Percentiles rank a stretch among this genome's conserved stretches.
phyloP scores from a whole-genome alignment of 768 basidiomycete species.

The Auriscalpium microsporum region DNA sequence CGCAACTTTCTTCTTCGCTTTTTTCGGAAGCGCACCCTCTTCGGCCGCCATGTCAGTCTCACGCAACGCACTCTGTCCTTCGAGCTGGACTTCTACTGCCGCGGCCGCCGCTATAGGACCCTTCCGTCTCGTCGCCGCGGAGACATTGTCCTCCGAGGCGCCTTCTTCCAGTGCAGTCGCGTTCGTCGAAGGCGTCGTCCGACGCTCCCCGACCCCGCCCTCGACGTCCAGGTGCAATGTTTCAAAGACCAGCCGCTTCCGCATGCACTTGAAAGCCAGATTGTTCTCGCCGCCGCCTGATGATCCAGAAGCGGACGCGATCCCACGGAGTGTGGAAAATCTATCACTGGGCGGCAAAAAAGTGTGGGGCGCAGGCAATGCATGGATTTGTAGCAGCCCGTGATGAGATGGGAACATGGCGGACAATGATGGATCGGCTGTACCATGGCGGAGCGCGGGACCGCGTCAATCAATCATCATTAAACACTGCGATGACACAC shows the following conservation, averaged over 20 bases:
- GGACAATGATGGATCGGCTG: slow-evolving; percentile 72
- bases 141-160: slow-evolving; percentile 5
- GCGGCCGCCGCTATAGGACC: not conserved
- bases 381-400: slow-evolving; percentile 73
- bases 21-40: slow-evolving; percentile 30
- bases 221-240: slow-evolving; percentile 84
- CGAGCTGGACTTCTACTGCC: slow-evolving; percentile 35
- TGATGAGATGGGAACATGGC: slow-evolving; percentile 76
- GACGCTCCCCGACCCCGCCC: slow-evolving; percentile 73
- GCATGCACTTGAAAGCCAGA: slow-evolving; percentile 85
- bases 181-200: slow-evolving; percentile 44
- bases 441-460: not conserved
- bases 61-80: slow-evolving; percentile 17
- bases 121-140: slow-evolving; percentile 9
- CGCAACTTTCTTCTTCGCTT: slow-evolving; percentile 58
- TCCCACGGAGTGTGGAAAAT: slow-evolving; percentile 75
- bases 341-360: slow-evolving; percentile 74
- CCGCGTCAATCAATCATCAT: not conserved
- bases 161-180: slow-evolving; percentile 15
- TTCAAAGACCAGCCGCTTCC: slow-evolving; percentile 83
- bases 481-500: slow-evolving; percentile 19
- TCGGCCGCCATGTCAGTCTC: slow-evolving; percentile 4
- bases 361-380: slow-evolving; percentile 66
- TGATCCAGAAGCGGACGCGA: slow-evolving; percentile 45
- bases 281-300: slow-evolving; percentile 86